Base-by-base conservation (phyloP, 73 alveolate genomes). In the Durusdinium trenchii region DNA sequence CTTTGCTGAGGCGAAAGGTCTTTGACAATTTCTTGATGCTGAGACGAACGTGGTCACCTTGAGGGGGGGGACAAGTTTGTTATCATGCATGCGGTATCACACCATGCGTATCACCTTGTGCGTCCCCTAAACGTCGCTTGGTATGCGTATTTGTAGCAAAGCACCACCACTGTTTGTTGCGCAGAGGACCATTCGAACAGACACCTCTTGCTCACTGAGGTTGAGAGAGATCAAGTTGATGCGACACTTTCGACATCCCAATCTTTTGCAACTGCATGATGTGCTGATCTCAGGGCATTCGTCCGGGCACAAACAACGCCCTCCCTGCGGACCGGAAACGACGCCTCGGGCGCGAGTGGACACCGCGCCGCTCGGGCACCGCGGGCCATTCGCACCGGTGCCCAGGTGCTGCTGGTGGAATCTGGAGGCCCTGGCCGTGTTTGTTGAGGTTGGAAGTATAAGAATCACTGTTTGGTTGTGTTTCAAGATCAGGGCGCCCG, bases 201-300 rank as follows among this genome's bases (percentile, higher is more conserved):
- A 60, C 73, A 60, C 30, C 40, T 47, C 42, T 14, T 36, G n/a
- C 32, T 42, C n/a, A 32, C 12, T 42, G 42, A 89, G 96, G 96
- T 86, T 89, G 12, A 50, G 96, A 23, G 96, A 89, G 96, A 89
- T 89, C 86, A 89, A 89, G 71, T 64, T 89, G 96, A 89, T 89
- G 96, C 84, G 96, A 3, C 96, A 89, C 48, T 89, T 89, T 69
- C 85, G 86, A 23, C 96, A 89, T 64, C 86, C 96, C 43, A 89
- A 89, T 54, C 96, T 89, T 54, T 46, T 89, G 96, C 96, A 89
- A 51, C 60, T 89, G 60, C 96, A 89, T 36, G 96, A 89, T 10
- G 96, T 40, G 36, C 32, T 64, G 46, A 60, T 60, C 30, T 32
- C 18, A 23, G 73, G 73, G 73, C 18, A 23, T 16, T 57, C 69